Evolutionary conservation across 129 eudicot species (phyloP).

Genomic region (Saposhnikovia divaricata): DNA sequence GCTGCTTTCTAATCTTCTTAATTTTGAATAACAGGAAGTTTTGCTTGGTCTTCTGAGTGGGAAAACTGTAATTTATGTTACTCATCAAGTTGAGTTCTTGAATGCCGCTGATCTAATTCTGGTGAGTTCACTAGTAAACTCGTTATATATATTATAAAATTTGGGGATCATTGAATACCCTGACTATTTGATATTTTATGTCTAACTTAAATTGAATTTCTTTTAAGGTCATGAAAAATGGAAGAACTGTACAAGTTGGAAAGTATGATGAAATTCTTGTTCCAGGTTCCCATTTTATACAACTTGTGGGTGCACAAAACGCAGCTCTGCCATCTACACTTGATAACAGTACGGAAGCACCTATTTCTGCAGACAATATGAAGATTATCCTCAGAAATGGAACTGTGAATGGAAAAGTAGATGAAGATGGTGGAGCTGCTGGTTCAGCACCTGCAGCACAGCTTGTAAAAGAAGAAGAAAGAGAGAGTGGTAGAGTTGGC

Average conservation of each 20-base stretch:
- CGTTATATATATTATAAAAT: conserved; percentile 1
- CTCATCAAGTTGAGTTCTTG: conserved; percentile 91
- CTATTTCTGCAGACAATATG: conserved; percentile 43
- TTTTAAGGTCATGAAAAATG: conserved; percentile 69
- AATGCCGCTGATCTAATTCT: conserved; percentile 68
- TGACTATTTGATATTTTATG: not conserved
- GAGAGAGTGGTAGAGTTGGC: conserved; percentile 72
- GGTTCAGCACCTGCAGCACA: conserved; percentile 27
- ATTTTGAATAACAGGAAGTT: conserved; percentile 17
- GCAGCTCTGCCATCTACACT: conserved; percentile 48
- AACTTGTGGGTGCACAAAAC: conserved; percentile 66
- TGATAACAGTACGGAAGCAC: conserved; percentile 36
- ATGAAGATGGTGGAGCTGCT: not conserved
- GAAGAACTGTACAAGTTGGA: conserved; percentile 67
- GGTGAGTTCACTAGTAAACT: conserved; percentile 28
- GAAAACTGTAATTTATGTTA: conserved; percentile 68
- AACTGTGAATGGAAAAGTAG: not conserved
- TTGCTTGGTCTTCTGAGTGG: conserved; percentile 47
- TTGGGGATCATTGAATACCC: too few species aligned
- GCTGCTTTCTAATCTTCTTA: too few species aligned
- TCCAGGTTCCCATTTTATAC: conserved; percentile 67
- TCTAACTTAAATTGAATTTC: not conserved
- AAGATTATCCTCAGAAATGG: conserved; percentile 5
- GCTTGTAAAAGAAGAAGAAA: conserved; percentile 80
- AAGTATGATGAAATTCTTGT: conserved; percentile 57